Evolutionary conservation across 768 basidiomycete species (phyloP).

Genomic region (Boletus pseudopeckii): DNA sequence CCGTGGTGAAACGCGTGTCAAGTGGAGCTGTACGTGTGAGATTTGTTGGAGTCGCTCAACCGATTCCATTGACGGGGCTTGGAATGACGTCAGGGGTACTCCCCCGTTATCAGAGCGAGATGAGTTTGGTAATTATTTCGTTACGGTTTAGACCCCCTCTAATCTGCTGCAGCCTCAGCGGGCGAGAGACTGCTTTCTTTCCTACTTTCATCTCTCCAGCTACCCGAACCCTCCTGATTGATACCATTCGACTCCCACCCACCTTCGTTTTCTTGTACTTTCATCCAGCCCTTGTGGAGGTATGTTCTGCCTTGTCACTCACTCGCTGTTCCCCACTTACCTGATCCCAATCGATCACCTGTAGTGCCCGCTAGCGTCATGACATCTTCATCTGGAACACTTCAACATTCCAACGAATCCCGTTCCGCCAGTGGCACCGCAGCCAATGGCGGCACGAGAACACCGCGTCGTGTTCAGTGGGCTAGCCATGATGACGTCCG

Average conservation of each 20-base stretch:
- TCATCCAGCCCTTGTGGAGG: not conserved
- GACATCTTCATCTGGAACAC: slow-evolving; percentile 9
- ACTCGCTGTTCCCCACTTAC: not conserved
- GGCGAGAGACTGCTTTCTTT: not conserved
- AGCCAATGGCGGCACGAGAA: slow-evolving; percentile 35
- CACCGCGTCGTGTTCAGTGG: slow-evolving; percentile 56
- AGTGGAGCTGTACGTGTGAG: no score
- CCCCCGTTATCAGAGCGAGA: not conserved
- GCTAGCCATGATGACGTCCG: slow-evolving; percentile 29
- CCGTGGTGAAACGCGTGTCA: no score
- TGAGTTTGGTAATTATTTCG: slow-evolving; percentile 3
- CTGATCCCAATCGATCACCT: slow-evolving; percentile 1
- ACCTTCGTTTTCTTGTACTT: not conserved
- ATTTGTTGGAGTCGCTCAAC: no score
- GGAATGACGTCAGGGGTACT: slow-evolving; percentile 25
- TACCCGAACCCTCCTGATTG: no score
- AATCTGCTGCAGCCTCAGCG: not conserved
- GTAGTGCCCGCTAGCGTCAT: slow-evolving; percentile 16
- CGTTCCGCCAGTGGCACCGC: slow-evolving; percentile 18
- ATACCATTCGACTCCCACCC: not conserved
- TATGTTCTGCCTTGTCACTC: slow-evolving; percentile 2
- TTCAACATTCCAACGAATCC: slow-evolving; percentile 5
- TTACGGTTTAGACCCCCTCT: slow-evolving; percentile 7
- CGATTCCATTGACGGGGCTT: no score
- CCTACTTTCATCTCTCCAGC: not conserved